Conservation (phyloP, 768 basidiomycete genomes). For the Roridomyces roridus region DNA sequence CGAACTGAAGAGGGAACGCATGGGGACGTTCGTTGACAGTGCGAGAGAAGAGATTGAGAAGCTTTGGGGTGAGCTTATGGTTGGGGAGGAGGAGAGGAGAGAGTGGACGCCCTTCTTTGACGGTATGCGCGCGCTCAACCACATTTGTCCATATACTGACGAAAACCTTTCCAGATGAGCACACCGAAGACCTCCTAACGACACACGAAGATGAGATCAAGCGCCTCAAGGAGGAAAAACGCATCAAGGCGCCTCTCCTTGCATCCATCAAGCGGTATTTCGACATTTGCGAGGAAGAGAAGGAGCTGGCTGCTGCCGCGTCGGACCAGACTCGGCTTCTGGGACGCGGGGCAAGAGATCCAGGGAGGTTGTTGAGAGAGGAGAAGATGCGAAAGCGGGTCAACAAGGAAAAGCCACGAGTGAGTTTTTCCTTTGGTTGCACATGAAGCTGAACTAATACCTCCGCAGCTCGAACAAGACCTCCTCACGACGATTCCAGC, state of each 20-base stretch:
- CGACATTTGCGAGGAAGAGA: constrained; percentile 88
- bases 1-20: constrained; percentile 84
- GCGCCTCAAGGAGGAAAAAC: constrained; percentile 82
- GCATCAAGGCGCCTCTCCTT: constrained; percentile 77
- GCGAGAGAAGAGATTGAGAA: constrained; percentile 81
- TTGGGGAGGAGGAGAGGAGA: constrained; percentile 80
- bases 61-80: constrained; percentile 88
- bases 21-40: constrained; percentile 83
- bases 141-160: constrained; percentile 2
- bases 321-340: constrained; percentile 83
- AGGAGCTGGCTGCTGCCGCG: constrained; percentile 82
- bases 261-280: constrained; percentile 86
- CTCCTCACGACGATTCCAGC: constrained; percentile 75
- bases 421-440: constrained; percentile 43
- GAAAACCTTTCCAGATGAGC: constrained; percentile 62
- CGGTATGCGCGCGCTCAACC: constrained; percentile 50
- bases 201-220: constrained; percentile 88
- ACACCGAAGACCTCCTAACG: constrained; percentile 84
- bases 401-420: constrained; percentile 89
- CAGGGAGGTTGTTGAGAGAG: constrained; percentile 86
- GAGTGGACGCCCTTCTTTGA: constrained; percentile 86
- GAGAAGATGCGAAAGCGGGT: constrained; percentile 98
- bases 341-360: constrained; percentile 82
- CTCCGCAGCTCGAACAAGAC: constrained; percentile 83
- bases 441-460: neutral